Conservation (phyloP, 2,329 filamentous ascomycete genomes). For the Phaeoacremonium minimum region DNA sequence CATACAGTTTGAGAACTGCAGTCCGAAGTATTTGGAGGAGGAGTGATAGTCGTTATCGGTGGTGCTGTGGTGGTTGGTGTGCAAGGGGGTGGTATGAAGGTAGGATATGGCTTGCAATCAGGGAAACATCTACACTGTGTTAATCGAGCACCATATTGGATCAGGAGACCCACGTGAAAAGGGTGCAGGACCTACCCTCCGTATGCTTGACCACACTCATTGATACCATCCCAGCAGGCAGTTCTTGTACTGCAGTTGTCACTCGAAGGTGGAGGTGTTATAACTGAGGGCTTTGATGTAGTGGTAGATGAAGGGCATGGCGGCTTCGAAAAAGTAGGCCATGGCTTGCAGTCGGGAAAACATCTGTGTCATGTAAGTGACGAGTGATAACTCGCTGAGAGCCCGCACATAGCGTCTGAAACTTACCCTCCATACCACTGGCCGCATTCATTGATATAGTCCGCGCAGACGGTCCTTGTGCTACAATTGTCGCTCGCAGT, state of each 20-base stretch:
- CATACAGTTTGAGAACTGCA: background rate
- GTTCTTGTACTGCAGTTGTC: background rate
- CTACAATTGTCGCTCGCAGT: slow-evolving; percentile 5
- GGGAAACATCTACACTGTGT: slow-evolving; percentile 7
- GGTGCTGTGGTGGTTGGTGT: slow-evolving; percentile 1
- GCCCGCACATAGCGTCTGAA: no score
- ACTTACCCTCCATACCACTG: slow-evolving; percentile 12
- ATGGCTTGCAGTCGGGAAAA: slow-evolving; percentile 11
- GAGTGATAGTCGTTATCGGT: background rate
- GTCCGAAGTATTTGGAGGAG: background rate
- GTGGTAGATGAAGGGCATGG: slow-evolving; percentile 7
- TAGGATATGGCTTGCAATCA: slow-evolving; percentile 13
- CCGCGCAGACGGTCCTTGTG: slow-evolving; percentile 10
- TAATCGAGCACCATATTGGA: background rate
- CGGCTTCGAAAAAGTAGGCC: slow-evolving; percentile 12
- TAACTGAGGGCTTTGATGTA: background rate
- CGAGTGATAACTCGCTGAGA: no score
- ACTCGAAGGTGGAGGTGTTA: background rate
- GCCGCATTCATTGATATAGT: slow-evolving; percentile 14
- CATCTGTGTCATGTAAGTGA: no score
- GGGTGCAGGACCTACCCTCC: background rate
- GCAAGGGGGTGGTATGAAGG: slow-evolving; percentile 11
- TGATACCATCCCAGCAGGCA: background rate
- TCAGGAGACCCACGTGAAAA: no score
- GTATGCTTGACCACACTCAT: background rate